phyloP scores from a whole-genome alignment of 2,329 filamentous ascomycete species.

The Fusarium devonianum region DNA sequence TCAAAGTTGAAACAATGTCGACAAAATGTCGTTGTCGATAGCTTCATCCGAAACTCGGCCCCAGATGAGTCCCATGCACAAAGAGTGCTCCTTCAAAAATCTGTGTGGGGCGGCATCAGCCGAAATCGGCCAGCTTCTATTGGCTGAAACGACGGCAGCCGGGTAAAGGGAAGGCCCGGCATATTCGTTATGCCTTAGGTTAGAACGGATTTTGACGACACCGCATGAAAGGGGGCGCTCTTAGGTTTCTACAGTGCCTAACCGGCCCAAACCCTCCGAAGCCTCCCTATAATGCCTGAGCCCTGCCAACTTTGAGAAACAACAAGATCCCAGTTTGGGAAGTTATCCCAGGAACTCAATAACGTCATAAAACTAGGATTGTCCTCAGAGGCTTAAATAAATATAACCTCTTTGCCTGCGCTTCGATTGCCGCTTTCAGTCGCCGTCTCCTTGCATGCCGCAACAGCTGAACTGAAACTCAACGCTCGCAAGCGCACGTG shows the following conservation, averaged over 20 bases:
- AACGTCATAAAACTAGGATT: too few relatives aligned
- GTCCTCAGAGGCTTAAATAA: too few relatives aligned
- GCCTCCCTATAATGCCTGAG: slow-evolving; percentile 13
- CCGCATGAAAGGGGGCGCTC: too few relatives aligned
- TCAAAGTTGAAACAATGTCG: background rate
- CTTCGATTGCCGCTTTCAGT: background rate
- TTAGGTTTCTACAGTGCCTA: slow-evolving; percentile 2
- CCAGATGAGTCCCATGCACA: background rate
- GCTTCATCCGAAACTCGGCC: slow-evolving; percentile 7
- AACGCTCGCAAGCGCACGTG: slow-evolving; percentile 1
- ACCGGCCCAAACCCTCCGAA: slow-evolving; percentile 20
- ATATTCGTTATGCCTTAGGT: background rate
- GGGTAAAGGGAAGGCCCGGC: slow-evolving; percentile 6
- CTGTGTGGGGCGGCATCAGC: background rate
- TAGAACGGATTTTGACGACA: too few relatives aligned
- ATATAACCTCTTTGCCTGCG: too few relatives aligned
- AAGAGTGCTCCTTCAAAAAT: too few relatives aligned
- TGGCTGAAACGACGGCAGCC: background rate
- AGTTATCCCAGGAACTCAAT: background rate
- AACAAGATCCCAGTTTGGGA: slow-evolving; percentile 3
- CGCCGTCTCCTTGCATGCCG: background rate
- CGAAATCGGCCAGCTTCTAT: background rate
- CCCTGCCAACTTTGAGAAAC: slow-evolving; percentile 2
- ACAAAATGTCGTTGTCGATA: background rate
- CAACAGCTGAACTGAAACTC: background rate